Base-by-base conservation (phyloP, 352 stramenopile species). In the Globisporangium uncinulatum region DNA sequence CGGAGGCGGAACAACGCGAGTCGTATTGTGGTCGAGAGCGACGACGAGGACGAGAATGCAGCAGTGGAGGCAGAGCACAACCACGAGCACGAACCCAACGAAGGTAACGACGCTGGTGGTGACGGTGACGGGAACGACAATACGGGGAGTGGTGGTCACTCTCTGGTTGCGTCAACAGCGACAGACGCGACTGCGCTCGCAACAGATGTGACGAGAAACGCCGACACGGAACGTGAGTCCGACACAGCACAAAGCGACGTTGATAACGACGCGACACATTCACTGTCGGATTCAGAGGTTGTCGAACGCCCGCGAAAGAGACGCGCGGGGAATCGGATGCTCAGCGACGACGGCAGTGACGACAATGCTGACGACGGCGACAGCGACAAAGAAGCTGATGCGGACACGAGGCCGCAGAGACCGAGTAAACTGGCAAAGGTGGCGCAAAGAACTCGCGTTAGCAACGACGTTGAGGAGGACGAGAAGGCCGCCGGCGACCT, bases 381-480 rank as follows among this genome's bases (percentile, higher is more conserved):
- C 19, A 32, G 21, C 49, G 31, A 44, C 1, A 20, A 6, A 11
- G 11, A 34, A 43, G 29, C 43, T n/a, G n/a, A n/a, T n/a, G n/a
- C n/a, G n/a, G n/a, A n/a, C n/a, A n/a, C n/a, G n/a, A n/a, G n/a
- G n/a, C n/a, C n/a, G n/a, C n/a, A n/a, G n/a, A n/a, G n/a, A n/a
- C n/a, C n/a, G 21, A 43, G 10, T 9, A 59, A 59, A 36, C 37
- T 34, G 32, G 19, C 15, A 15, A 59, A 59, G 54, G 15, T 31
- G 11, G 0, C 43, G 20, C 3, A 29, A 11, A 36, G 21, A 19
- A 6, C 34, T 6, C 54, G 69, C 11, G 51, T 69, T 43, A 34
- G 67, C 42, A 31, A 65, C 6, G 59, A 75, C 32, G 67, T 69
- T 2, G 61, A 73, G 14, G 43, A 67, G 20, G 46, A 65, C 50